phyloP scores from a whole-genome alignment of 495 filamentous ascomycete genomes.

The Hypoxylon trugodes region DNA sequence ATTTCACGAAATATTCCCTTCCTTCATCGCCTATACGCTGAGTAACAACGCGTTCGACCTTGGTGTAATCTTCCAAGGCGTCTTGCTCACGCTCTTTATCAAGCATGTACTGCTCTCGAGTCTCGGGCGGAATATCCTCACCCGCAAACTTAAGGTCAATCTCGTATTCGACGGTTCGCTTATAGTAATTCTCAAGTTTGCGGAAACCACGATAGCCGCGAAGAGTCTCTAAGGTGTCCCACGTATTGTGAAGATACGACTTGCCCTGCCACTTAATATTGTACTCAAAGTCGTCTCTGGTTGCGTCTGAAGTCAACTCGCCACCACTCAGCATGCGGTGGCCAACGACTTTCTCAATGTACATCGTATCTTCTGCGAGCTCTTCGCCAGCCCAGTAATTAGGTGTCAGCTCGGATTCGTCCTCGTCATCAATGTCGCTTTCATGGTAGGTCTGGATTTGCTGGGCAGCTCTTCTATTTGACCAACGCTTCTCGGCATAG shows the following conservation, averaged over 20 bases:
- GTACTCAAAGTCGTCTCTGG: slow-evolving; percentile 87
- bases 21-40: slow-evolving; percentile 77
- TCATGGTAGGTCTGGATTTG: slow-evolving; percentile 88
- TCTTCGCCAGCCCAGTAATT: slow-evolving; percentile 68
- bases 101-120: slow-evolving; percentile 88
- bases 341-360: slow-evolving; percentile 89
- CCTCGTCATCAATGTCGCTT: slow-evolving; percentile 79
- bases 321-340: slow-evolving; percentile 78
- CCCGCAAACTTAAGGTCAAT: slow-evolving; percentile 72
- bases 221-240: slow-evolving; percentile 81
- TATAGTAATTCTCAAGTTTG: slow-evolving; percentile 91
- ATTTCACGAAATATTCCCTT: slow-evolving; percentile 90
- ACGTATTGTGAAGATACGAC: slow-evolving; percentile 94
- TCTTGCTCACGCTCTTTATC: slow-evolving; percentile 88
- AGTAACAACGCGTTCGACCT: slow-evolving; percentile 91
- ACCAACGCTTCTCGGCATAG: slow-evolving; percentile 84
- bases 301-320: slow-evolving; percentile 63
- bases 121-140: slow-evolving; percentile 79
- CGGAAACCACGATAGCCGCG: slow-evolving; percentile 72
- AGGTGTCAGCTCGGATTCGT: slow-evolving; percentile 64
- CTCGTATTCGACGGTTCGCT: slow-evolving; percentile 79
- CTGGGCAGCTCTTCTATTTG: slow-evolving; percentile 78
- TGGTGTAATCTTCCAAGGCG: slow-evolving; percentile 82
- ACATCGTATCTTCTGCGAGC: slow-evolving; percentile 74
- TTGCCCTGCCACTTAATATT: slow-evolving; percentile 97